Conservation (phyloP, 1,139 yeast species). For the Blastobotrys ciferrii region DNA sequence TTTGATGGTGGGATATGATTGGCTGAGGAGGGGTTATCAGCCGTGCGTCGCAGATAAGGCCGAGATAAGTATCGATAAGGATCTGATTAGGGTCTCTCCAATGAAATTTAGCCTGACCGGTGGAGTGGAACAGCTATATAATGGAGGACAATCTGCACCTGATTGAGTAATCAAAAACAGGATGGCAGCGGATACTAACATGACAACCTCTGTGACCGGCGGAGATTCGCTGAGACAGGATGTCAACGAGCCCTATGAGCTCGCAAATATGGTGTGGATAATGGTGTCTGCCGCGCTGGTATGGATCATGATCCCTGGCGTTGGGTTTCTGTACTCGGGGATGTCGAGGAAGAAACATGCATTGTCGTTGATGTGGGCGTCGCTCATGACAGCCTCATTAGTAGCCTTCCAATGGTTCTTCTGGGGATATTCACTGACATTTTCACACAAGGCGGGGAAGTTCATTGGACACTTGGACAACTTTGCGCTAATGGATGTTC, state of each 20-base stretch:
- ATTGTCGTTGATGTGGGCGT: conserved; percentile 87
- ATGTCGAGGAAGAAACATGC: conserved; percentile 91
- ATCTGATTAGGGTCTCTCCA: no score
- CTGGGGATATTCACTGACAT: conserved; percentile 92
- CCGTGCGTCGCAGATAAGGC: no score
- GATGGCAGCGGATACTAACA: neutral
- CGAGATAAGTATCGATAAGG: no score
- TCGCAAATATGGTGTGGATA: conserved; percentile 79
- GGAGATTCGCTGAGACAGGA: conserved; percentile 75
- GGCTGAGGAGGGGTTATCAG: no score
- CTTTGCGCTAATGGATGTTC: conserved; percentile 74
- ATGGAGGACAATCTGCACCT: neutral
- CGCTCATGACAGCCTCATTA: conserved; percentile 45
- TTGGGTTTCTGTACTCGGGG: conserved; percentile 88
- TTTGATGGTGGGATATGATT: no score
- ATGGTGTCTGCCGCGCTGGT: conserved; percentile 73
- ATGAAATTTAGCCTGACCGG: neutral
- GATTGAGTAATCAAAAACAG: neutral
- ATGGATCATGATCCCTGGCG: conserved; percentile 95
- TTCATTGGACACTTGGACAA: conserved; percentile 79
- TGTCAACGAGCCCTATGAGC: conserved; percentile 71
- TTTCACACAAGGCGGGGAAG: conserved; percentile 65
- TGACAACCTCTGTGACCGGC: conserved; percentile 43
- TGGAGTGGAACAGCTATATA: neutral
- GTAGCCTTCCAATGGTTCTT: conserved; percentile 97